Conservation (phyloP, 2,329 filamentous ascomycete genomes). For the Zasmidium citrigriseum region DNA sequence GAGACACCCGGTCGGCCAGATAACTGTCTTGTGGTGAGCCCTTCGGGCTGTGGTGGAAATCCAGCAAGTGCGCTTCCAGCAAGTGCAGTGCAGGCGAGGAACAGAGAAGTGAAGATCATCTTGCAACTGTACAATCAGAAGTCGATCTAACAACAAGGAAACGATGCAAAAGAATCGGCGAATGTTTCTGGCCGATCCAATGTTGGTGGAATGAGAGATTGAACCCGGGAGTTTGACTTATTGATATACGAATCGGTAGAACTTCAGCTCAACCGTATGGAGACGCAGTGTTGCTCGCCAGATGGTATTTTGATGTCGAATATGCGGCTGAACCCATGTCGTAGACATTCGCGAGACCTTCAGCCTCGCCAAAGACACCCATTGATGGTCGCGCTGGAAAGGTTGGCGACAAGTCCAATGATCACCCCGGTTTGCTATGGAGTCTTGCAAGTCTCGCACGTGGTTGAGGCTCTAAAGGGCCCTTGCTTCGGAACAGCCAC, state of each 20-base stretch:
- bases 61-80: constrained; percentile 11
- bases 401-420: not conserved
- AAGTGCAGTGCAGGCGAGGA: constrained; percentile 2
- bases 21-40: constrained; percentile 14
- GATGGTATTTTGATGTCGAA: not conserved
- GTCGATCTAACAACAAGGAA: no score
- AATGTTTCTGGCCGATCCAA: not conserved
- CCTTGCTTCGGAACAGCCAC: not conserved
- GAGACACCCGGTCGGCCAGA: constrained; percentile 16
- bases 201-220: constrained; percentile 6
- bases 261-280: not conserved
- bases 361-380: not conserved
- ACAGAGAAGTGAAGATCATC: not conserved
- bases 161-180: not conserved
- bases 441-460: not conserved
- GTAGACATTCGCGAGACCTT: not conserved
- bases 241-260: constrained; percentile 9
- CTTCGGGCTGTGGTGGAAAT: constrained; percentile 16
- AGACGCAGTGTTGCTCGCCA: not conserved
- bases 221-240: constrained; percentile 3
- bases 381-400: not conserved
- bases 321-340: not conserved
- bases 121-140: no score
- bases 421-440: not conserved
- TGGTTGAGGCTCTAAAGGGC: not conserved